Base-by-base conservation (phyloP, 78 protist species). In the Dictyostelium intermedium region DNA sequence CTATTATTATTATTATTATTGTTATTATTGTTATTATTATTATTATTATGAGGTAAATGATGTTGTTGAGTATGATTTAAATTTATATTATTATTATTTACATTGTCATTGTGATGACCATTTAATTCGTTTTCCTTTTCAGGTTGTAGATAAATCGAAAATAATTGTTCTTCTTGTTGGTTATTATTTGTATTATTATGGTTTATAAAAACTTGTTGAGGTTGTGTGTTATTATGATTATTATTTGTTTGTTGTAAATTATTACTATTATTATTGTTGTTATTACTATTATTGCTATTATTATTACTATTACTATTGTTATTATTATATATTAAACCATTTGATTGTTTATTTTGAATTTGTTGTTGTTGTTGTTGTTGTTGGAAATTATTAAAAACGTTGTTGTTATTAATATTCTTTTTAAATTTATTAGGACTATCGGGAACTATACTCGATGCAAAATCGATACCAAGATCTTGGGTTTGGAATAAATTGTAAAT, bases 361-460 rank as follows among this genome's bases (percentile, higher is more conserved):
- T 23, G 14, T 83, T 83, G 41, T 41, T 63, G 35, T 6, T 23
- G 14, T 83, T 83, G 89, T 84, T 50, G 77, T 82, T 50, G 86
- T 35, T 30, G 41, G 45, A 23, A 30, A 47, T 25, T 80, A 80
- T 80, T 80, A 30, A 39, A 41, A 66, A 27, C 74, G 25, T 27
- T 66, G 23, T 56, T 81, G 8, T 27, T n/a, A 18, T 41, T 41
- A 10, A 7, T 14, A 34, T 81, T 82, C 25, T 82, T 82, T 34
- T 60, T 60, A 77, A 86, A 74, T 86, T 89, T 89, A 25, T 89
- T 89, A 32, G 94, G 94, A 23, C 94, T 89, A 34, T 89, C 94
- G 34, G 94, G 94, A 23, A 89, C 94, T 1, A 89, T 35, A 66
- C 93, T 83, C 45, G 81, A 70, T 27, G 94, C 82, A 41, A 89